Conservation (phyloP, 106 monocot genomes). For the Dendrobium huoshanense region DNA sequence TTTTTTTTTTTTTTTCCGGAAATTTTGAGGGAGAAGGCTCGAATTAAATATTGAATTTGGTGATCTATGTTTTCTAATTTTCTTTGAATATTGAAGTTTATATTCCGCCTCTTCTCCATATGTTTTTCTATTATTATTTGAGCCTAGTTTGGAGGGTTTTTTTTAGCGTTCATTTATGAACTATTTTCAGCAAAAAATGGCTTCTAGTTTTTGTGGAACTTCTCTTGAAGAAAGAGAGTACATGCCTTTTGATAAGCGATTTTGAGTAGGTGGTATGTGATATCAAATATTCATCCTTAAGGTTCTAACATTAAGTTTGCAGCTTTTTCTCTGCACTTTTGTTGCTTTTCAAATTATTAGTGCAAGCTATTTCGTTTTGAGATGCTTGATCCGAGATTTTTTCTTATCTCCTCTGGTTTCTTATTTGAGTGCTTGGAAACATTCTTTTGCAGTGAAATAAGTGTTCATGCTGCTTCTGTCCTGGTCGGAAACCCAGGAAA, state of each 20-base stretch:
- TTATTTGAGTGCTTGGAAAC: neutral
- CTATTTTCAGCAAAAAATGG: neutral
- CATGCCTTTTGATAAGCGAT: neutral
- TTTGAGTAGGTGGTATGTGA: neutral
- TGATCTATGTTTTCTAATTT: neutral
- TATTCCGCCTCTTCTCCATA: neutral
- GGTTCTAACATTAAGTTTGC: neutral
- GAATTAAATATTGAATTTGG: no score
- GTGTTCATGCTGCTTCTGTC: neutral
- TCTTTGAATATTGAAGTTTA: neutral
- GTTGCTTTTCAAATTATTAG: neutral
- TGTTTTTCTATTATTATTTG: conserved; percentile 1
- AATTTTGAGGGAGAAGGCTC: neutral
- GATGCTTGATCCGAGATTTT: neutral
- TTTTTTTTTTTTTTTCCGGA: neutral
- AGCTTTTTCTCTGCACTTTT: neutral
- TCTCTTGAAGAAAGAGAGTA: no score
- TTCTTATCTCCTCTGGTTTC: neutral
- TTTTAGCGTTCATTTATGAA: neutral
- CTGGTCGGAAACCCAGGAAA: neutral
- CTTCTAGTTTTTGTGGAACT: neutral
- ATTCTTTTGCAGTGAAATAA: neutral
- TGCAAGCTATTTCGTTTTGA: neutral
- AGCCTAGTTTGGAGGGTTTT: neutral
- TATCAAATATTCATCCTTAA: neutral